These are phyloP conservation scores for Aspergillus aculeatus DNA, from an alignment of 2,329 filamentous ascomycete genomes.

Conservation along the genomic window DNA sequence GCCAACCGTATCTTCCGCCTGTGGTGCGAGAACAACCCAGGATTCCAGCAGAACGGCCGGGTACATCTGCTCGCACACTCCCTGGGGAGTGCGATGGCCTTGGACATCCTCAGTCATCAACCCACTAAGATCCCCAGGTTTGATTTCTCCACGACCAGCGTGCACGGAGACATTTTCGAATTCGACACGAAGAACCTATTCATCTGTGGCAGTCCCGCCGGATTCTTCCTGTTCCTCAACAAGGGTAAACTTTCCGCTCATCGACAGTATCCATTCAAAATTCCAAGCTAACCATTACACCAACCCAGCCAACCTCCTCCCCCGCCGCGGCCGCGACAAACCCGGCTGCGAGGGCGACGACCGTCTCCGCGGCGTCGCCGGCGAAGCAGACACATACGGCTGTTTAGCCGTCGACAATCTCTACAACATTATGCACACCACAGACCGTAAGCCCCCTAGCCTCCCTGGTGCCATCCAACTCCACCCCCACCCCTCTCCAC, in stretches of 20 bases:
- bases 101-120: constrained; percentile 87
- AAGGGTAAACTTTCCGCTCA: constrained; percentile 40
- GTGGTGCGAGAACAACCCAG: constrained; percentile 92
- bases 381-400: constrained; percentile 76
- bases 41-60: constrained; percentile 74
- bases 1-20: constrained; percentile 93
- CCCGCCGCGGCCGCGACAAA: constrained; percentile 73
- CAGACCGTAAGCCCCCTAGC: constrained; percentile 51
- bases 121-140: constrained; percentile 66
- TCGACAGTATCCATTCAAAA: constrained; percentile 30
- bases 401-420: constrained; percentile 93
- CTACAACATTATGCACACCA: constrained; percentile 83
- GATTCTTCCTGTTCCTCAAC: constrained; percentile 89
- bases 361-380: constrained; percentile 63
- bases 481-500: constrained; percentile 34
- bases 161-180: constrained; percentile 67
- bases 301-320: constrained; percentile 60
- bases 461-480: constrained; percentile 38
- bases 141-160: constrained; percentile 36
- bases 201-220: constrained; percentile 83
- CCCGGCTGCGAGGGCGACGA: constrained; percentile 69
- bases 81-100: constrained; percentile 87
- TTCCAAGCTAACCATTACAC: constrained; percentile 18
- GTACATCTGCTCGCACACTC: constrained; percentile 94
- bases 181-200: constrained; percentile 92